Evolutionary conservation across 1,139 yeast genomes (phyloP).

Genomic region (Arxiozyma heterogenica): DNA sequence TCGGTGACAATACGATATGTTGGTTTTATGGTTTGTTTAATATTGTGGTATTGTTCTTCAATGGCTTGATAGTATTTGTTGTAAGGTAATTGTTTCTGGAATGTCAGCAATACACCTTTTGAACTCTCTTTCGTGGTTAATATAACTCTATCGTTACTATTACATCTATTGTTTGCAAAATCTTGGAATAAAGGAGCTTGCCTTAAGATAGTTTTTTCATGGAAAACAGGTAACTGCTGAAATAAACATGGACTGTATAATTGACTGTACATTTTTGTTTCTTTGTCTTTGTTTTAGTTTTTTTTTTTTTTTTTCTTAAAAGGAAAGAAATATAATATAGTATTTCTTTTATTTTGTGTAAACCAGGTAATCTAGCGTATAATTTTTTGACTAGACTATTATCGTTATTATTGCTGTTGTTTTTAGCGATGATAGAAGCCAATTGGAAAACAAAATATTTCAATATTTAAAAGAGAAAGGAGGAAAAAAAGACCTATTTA

Average conservation of each 20-base stretch:
- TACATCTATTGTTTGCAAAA: background rate
- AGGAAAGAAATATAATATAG: no score
- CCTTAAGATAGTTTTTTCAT: background rate
- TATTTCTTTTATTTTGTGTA: no score
- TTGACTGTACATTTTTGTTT: background rate
- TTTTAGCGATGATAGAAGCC: no score
- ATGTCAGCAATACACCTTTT: slow-evolving; percentile 8
- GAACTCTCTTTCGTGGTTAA: slow-evolving; percentile 2
- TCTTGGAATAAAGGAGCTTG: background rate
- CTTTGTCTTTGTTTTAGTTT: no score
- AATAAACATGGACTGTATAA: slow-evolving; percentile 20
- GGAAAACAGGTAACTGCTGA: slow-evolving; percentile 16
- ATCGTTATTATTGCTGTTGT: background rate
- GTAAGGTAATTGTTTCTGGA: slow-evolving; percentile 16
- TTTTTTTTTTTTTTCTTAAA: no score
- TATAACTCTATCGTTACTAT: background rate
- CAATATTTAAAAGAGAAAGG: background rate
- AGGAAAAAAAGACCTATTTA: background rate
- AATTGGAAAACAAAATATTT: background rate
- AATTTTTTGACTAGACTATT: no score
- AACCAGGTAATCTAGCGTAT: background rate
- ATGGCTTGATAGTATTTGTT: slow-evolving; percentile 13
- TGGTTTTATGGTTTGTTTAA: slow-evolving; percentile 15
- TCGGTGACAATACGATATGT: slow-evolving; percentile 20
- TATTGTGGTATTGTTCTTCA: slow-evolving; percentile 9